Conservation (phyloP, 1,284 basidiomycete genomes). For the Hortiboletus rubellus region DNA sequence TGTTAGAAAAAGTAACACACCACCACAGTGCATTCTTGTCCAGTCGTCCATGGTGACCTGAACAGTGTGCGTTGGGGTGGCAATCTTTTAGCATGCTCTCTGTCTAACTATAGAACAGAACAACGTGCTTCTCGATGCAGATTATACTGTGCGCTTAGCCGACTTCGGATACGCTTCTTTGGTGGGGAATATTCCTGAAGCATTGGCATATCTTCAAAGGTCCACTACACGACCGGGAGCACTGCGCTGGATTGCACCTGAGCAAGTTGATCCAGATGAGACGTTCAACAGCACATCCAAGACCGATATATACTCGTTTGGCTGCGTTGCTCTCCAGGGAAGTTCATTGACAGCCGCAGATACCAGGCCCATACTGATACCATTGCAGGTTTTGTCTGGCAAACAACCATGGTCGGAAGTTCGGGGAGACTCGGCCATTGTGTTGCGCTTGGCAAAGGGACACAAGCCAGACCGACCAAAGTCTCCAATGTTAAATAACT, state of each 20-base stretch:
- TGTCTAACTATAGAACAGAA: conserved; percentile 1
- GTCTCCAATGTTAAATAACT: background rate
- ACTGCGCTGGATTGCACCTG: conserved; percentile 10
- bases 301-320: conserved; percentile 19
- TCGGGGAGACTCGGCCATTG: background rate
- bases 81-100: background rate
- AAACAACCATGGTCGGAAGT: conserved; percentile 12
- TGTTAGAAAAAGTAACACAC: background rate
- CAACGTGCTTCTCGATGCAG: conserved; percentile 17
- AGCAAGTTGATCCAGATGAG: conserved; percentile 1
- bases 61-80: background rate
- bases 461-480: conserved; percentile 6
- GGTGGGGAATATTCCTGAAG: conserved; percentile 1
- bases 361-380: background rate
- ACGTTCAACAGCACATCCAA: background rate
- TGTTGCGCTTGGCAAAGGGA: background rate
- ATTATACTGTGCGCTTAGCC: conserved; percentile 1
- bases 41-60: conserved; percentile 8
- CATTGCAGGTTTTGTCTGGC: conserved; percentile 8
- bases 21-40: conserved; percentile 3
- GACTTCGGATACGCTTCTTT: conserved; percentile 9
- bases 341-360: background rate
- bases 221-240: conserved; percentile 11
- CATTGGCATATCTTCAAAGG: conserved; percentile 9
- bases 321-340: conserved; percentile 11